Conservation (phyloP, 768 basidiomycete species). For the Hydnum rufescens region DNA sequence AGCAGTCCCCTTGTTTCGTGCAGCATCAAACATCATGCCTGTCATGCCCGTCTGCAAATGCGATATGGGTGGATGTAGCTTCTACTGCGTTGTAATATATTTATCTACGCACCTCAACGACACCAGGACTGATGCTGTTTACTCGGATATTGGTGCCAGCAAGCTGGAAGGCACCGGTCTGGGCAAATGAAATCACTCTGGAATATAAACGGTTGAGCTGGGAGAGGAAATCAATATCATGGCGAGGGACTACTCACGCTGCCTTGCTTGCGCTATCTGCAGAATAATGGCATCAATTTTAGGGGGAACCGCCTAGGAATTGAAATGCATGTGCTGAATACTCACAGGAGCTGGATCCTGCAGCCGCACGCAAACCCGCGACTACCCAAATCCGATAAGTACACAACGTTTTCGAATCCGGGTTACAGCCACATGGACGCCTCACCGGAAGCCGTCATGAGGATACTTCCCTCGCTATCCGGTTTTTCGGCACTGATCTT, state of each 20-base stretch:
- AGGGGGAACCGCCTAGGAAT: constrained; percentile 4
- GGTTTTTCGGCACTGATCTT: constrained; percentile 15
- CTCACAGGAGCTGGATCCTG: constrained; percentile 58
- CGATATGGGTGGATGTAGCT: no score
- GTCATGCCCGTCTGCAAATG: constrained; percentile 62
- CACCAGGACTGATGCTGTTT: constrained; percentile 75
- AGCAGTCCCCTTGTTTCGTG: constrained; percentile 51
- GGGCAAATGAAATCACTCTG: constrained; percentile 76
- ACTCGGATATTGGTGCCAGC: constrained; percentile 69
- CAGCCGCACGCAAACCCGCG: constrained; percentile 68
- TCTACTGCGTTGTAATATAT: background rate
- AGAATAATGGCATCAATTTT: constrained; percentile 9
- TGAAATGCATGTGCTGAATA: constrained; percentile 21
- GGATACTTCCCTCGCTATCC: constrained; percentile 8
- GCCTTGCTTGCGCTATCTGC: constrained; percentile 85
- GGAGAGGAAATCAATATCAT: background rate
- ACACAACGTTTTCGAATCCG: background rate
- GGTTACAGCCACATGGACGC: background rate
- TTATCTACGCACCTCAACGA: constrained; percentile 49
- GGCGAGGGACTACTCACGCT: constrained; percentile 43
- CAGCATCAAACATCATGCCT: constrained; percentile 48
- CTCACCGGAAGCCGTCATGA: constrained; percentile 9
- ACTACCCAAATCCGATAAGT: constrained; percentile 22
- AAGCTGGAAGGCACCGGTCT: constrained; percentile 63
- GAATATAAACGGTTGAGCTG: background rate